Conservation (phyloP, 192 early-diverging fungal genomes). For the Podila minutissima region DNA sequence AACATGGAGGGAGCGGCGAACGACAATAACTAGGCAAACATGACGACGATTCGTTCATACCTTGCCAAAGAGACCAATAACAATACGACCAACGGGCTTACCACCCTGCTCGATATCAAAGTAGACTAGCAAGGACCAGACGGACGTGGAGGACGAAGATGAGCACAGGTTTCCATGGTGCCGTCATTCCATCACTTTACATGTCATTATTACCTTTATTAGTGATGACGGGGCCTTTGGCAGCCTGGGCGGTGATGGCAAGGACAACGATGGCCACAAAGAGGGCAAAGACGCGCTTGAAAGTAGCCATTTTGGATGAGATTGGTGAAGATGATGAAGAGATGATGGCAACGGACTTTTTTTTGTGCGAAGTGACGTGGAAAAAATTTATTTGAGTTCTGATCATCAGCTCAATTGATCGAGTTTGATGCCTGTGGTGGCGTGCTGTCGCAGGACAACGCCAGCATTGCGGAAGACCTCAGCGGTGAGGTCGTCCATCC, state of each 20-base stretch:
- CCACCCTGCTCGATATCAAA: conserved; percentile 90
- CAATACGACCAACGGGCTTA: conserved; percentile 72
- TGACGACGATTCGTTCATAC: conserved; percentile 16
- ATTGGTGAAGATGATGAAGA: conserved; percentile 10
- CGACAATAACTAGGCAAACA: no score
- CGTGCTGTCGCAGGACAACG: conserved; percentile 81
- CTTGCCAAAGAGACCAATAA: conserved; percentile 80
- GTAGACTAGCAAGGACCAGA: conserved; percentile 64
- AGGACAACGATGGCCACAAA: conserved; percentile 24
- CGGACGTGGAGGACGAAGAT: background rate
- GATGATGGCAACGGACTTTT: background rate
- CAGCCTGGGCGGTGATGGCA: conserved; percentile 35
- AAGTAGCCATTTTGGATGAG: conserved; percentile 29
- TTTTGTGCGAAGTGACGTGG: background rate
- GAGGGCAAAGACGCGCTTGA: conserved; percentile 38
- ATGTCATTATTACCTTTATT: conserved; percentile 60
- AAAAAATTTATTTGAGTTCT: conserved; percentile 1
- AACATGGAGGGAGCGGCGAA: no score
- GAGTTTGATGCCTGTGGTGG: conserved; percentile 59
- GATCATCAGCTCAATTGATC: conserved; percentile 27
- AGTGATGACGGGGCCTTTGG: conserved; percentile 75
- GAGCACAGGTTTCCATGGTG: no score
- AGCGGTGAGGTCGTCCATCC: conserved; percentile 91
- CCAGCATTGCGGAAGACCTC: conserved; percentile 86
- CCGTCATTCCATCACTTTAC: no score